Evolutionary conservation across 495 filamentous ascomycete species (phyloP).

Genomic region (Physcia stellaris): DNA sequence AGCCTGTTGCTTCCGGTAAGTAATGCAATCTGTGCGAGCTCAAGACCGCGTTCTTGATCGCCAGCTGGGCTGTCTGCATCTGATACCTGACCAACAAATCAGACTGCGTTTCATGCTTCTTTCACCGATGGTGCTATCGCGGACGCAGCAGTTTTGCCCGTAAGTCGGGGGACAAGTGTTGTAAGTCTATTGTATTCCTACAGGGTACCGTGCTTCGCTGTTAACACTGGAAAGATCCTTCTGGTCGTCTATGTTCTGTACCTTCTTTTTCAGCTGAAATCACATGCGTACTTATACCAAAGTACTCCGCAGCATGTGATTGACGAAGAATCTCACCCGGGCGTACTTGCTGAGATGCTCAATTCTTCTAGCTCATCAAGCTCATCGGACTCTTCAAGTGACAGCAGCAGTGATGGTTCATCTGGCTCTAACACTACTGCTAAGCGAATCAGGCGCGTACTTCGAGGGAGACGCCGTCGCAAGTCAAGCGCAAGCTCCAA

Average conservation of each 20-base stretch:
- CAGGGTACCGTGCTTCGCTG: background rate
- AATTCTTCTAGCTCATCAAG: constrained; percentile 53
- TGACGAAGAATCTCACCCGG: constrained; percentile 76
- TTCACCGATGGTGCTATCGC: constrained; percentile 50
- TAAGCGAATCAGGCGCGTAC: constrained; percentile 57
- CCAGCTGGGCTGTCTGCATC: background rate
- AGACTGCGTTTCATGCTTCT: constrained; percentile 86
- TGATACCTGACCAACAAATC: background rate
- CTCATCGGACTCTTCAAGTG: constrained; percentile 40
- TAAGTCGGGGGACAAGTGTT: constrained; percentile 85
- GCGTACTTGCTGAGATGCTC: constrained; percentile 68
- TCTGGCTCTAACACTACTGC: constrained; percentile 60
- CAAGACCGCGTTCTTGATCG: background rate
- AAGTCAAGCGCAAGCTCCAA: constrained; percentile 62
- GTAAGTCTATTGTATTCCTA: constrained; percentile 28
- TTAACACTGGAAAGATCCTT: constrained; percentile 39
- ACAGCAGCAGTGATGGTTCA: constrained; percentile 50
- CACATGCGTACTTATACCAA: constrained; percentile 81
- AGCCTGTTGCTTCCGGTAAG: constrained; percentile 64
- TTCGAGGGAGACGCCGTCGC: constrained; percentile 52
- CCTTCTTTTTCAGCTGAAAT: constrained; percentile 81
- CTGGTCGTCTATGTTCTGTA: constrained; percentile 76
- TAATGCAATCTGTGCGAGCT: background rate
- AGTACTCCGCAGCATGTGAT: constrained; percentile 82
- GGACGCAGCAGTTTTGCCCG: constrained; percentile 56